phyloP scores from a whole-genome alignment of 2,329 filamentous ascomycete genomes.

The Colletotrichum sp. region DNA sequence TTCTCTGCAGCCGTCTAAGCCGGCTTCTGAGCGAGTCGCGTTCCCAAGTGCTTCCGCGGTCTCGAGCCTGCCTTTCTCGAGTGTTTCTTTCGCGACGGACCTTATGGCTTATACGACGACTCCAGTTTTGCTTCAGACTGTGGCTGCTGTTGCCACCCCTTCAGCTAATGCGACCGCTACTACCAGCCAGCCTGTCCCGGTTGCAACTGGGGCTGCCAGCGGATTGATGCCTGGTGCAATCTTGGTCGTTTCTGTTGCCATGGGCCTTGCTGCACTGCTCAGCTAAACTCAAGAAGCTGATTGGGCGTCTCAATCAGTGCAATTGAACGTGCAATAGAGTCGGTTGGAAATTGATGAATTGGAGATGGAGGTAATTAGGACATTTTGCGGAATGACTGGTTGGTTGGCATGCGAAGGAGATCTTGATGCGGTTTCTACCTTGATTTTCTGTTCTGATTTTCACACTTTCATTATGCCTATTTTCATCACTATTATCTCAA shows the following conservation, averaged over 20 bases:
- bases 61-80: conserved; percentile 29
- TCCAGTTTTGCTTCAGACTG: conserved; percentile 29
- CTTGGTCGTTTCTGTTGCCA: background rate
- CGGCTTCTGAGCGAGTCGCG: conserved; percentile 28
- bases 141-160: conserved; percentile 26
- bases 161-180: background rate
- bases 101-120: conserved; percentile 28
- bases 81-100: conserved; percentile 26
- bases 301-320: background rate
- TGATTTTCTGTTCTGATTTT: background rate
- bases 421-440: background rate
- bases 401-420: background rate
- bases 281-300: background rate
- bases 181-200: background rate
- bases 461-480: background rate
- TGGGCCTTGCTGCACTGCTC: background rate
- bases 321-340: fast-evolving
- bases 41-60: conserved; percentile 29
- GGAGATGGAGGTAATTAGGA: background rate
- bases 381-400: background rate
- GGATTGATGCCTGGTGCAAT: background rate
- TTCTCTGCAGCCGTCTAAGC: conserved; percentile 25
- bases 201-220: background rate
- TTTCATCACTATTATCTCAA: fast-evolving
- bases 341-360: background rate